Evolutionary conservation across 805 yeast genomes (phyloP), one percentile per base, ranked within the genome.

Genomic region (Priceomyces haplophilus): DNA sequence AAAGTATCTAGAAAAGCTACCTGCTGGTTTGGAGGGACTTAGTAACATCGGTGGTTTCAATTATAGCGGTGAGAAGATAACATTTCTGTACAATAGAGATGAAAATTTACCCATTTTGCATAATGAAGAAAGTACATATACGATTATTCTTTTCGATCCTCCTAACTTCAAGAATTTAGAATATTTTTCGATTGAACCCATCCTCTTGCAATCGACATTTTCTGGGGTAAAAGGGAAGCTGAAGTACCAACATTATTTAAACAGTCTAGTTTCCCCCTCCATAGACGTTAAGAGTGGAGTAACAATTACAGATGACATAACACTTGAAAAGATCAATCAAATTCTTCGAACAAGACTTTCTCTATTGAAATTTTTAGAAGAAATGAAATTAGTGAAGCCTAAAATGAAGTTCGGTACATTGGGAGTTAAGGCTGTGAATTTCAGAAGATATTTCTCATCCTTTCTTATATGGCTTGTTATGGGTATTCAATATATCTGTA

Each of bases 131-230:
- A 30, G 27, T 29, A 20, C 36, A 17, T 45, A 20, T 17, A 48
- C 53, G 2, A 41, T 60, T n/a, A 44, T 62, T 1, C 52, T 75
- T n/a, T 89, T 79, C 56, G 75, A 76, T 19, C 84, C 93, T 1
- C 97, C 97, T 0, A 74, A 76, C 34, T 78, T 84, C 15, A 72
- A 71, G 21, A 75, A 78, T 45, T 72, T 90, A 71, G 96, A 89
- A 50, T 88, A 85, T 58, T 84, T 79, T 49, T 82, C 97, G 0
- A 58, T 82, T 3, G 66, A 73, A n/a, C 95, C 96, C 0, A 85
- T 88, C 3, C 64, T 79, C 3, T 71, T 89, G 7, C 83, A 82
- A 48, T 72, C 76, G 3, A 71, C 73, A 50, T 63, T 59, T 1
- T 46, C 43, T 12, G 53, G 34, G 17, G 32, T 35, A 3, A 46